Evolutionary conservation across 306 rosid species (phyloP), one percentile per base, ranked within the genome.

Genomic region (Crataegus laevigata): DNA sequence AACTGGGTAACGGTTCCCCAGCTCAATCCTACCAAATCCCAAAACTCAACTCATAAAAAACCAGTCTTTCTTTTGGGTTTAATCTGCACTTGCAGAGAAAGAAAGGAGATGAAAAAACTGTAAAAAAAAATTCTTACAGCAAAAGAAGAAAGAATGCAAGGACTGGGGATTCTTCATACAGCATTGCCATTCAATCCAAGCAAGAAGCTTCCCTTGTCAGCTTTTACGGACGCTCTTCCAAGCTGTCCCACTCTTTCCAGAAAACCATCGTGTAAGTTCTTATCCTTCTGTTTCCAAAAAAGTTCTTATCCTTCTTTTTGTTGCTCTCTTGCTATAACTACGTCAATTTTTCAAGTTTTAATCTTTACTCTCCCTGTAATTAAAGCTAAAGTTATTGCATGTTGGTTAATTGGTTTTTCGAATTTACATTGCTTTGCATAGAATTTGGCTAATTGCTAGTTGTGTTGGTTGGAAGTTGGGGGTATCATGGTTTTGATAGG

Each of bases 201-300:
- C 83, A 92, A 71, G 69, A 82, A 92, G 80, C 89, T 90, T 84
- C 93, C 96, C 72, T 80, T 83, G 77, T 81, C 88, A 66, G 82
- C 85, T 61, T 78, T 80, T 69, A 81, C 84, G 18, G 92, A 84
- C 66, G 38, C 92, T 64, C 78, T 89, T 68, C 93, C 96, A 19
- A 84, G 68, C 69, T 84, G 82, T 77, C 55, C 89, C 74, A 5
- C 34, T 75, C 60, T 80, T 15, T 64, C 86, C 25, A 78, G 43
- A 59, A 76, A 71, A 24, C 60, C 40, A 34, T 34, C 40, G 2
- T 34, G 10, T 34, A 34, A 34, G 9, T n/a, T 4, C 30, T 68
- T 21, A 34, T 63, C 6, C 0, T 21, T 7, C 38, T 19, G n/a
- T n/a, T n/a, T n/a, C n/a, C n/a, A n/a, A n/a, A n/a, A n/a, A 34